These are phyloP conservation scores for Penicillium thymicola DNA, from an alignment of 2,329 filamentous ascomycete species.

Conservation along the genomic window DNA sequence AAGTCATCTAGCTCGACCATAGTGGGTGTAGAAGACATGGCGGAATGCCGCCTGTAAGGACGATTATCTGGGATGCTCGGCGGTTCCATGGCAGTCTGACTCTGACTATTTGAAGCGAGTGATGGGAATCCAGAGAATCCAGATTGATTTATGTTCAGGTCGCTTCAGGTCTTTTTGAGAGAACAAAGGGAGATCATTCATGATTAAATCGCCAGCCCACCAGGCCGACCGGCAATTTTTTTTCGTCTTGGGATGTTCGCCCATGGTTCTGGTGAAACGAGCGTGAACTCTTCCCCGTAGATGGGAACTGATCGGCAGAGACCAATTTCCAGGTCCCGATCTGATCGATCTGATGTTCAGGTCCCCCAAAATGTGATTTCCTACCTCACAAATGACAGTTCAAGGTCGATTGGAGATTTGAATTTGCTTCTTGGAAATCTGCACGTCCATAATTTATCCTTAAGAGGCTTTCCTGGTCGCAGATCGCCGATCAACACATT, in stretches of 20 bases:
- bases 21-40: slow-evolving; percentile 11
- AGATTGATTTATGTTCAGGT: background rate
- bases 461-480: too few relatives aligned
- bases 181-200: background rate
- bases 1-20: slow-evolving; percentile 11
- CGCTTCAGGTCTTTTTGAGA: background rate
- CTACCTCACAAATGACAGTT: too few relatives aligned
- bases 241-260: background rate
- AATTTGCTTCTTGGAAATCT: too few relatives aligned
- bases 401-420: too few relatives aligned
- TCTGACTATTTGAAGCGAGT: background rate
- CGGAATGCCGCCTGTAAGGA: slow-evolving; percentile 9
- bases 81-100: slow-evolving; percentile 11
- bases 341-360: too few relatives aligned
- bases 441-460: too few relatives aligned
- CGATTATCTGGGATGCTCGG: slow-evolving; percentile 19
- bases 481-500: too few relatives aligned
- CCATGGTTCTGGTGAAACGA: background rate
- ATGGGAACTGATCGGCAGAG: slow-evolving; percentile 6
- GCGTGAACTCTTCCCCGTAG: background rate
- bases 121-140: background rate
- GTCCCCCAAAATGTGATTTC: too few relatives aligned
- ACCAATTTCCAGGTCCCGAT: too few relatives aligned
- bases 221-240: background rate
- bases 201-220: background rate